A percentile compares a stretch with the other conserved stretches of the same genome.
phyloP scores from a whole-genome alignment of 2,329 filamentous ascomycete species.

The Stenocarpella maydis region DNA sequence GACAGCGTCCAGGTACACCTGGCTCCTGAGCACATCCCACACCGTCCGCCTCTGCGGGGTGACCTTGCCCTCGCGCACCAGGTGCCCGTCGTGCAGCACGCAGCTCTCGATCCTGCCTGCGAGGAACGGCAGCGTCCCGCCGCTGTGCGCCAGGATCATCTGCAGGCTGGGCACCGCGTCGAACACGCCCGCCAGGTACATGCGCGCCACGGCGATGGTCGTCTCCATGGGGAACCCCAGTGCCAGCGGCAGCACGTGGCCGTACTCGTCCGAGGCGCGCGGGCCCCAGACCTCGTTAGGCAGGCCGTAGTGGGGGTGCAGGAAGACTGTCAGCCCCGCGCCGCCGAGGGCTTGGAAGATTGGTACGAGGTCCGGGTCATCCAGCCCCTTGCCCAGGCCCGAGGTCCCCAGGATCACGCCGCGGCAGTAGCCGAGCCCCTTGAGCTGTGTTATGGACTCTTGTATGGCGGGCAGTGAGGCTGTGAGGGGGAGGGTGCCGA shows the following conservation, averaged over 20 bases:
- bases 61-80: constrained; percentile 69
- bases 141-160: constrained; percentile 86
- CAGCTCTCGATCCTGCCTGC: constrained; percentile 90
- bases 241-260: constrained; percentile 85
- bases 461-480: constrained; percentile 70
- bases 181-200: constrained; percentile 88
- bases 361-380: constrained; percentile 77
- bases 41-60: constrained; percentile 56
- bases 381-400: constrained; percentile 80
- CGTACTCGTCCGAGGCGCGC: constrained; percentile 72
- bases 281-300: constrained; percentile 83
- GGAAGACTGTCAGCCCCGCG: constrained; percentile 73
- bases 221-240: constrained; percentile 93
- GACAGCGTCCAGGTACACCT: constrained; percentile 89
- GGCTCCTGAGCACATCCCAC: constrained; percentile 69
- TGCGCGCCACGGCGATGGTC: constrained; percentile 86
- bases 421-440: constrained; percentile 70
- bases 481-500: constrained; percentile 81
- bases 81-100: constrained; percentile 80
- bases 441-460: constrained; percentile 70
- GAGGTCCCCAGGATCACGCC: constrained; percentile 91
- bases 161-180: constrained; percentile 74
- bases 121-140: constrained; percentile 87
- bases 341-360: constrained; percentile 76
- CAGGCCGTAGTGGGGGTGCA: constrained; percentile 93